phyloP scores from a whole-genome alignment of 2,329 filamentous ascomycete species.

The Ceratocystis harringtonii region DNA sequence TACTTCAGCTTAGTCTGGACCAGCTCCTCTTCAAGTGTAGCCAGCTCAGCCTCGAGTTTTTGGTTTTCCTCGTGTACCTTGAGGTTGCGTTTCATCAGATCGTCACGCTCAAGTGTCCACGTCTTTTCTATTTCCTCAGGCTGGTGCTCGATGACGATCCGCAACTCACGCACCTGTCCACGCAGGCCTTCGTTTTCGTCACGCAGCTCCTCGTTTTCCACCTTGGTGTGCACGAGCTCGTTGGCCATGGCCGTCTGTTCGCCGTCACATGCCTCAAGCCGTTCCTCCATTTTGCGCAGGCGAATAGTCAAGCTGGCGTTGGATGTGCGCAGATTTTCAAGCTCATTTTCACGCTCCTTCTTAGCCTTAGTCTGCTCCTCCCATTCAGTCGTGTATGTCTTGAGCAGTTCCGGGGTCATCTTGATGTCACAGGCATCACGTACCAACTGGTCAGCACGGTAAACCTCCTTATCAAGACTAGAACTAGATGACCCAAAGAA shows the following conservation, averaged over 20 bases:
- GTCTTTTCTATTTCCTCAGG: constrained; percentile 73
- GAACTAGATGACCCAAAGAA: constrained; percentile 90
- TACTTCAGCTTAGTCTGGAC: constrained; percentile 90
- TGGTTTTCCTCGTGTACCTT: constrained; percentile 92
- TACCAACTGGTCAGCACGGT: constrained; percentile 84
- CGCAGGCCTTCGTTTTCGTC: constrained; percentile 82
- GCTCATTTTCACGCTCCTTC: constrained; percentile 66
- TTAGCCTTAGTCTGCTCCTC: constrained; percentile 76
- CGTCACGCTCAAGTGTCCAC: constrained; percentile 73
- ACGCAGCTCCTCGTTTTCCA: constrained; percentile 77
- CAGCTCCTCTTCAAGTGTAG: constrained; percentile 80
- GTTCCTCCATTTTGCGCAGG: constrained; percentile 74
- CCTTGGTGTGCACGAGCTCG: constrained; percentile 79
- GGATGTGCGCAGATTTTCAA: constrained; percentile 54
- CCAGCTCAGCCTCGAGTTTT: constrained; percentile 72
- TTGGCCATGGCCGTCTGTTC: constrained; percentile 87
- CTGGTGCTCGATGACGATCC: constrained; percentile 76
- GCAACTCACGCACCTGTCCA: constrained; percentile 71
- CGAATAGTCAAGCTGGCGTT: constrained; percentile 56
- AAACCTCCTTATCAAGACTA: constrained; percentile 87
- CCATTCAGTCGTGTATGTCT: constrained; percentile 73
- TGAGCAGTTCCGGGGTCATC: constrained; percentile 68
- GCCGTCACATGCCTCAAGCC: constrained; percentile 71
- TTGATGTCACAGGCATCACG: constrained; percentile 82
- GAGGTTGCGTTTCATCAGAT: constrained; percentile 79